Evolutionary conservation across 2,329 filamentous ascomycete genomes (phyloP), one percentile per base, ranked within the genome.

Genomic region (Clonostachys byssicola): DNA sequence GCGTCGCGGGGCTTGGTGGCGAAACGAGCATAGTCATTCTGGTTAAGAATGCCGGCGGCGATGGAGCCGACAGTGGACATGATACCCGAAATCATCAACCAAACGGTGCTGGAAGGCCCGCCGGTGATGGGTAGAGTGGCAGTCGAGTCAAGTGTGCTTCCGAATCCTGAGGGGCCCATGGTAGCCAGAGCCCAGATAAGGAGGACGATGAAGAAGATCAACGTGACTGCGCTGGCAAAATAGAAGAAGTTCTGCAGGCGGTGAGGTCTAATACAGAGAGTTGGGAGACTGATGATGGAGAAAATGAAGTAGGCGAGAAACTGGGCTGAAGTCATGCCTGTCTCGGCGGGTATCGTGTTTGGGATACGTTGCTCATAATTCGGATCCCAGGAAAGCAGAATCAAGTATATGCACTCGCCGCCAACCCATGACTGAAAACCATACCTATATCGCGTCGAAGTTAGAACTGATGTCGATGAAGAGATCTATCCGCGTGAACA

Each of bases 381-480:
- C 1, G 70, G 68, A 67, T 68, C 73, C 47, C 71, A 68, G 13
- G 66, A 61, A 3, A 55, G 51, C 10, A 68, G 56, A 30, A 58
- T 56, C 2, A 45, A 44, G n/a, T 41, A 23, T 5, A 57, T 49
- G 33, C 50, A 54, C 0, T 60, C 47, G 5, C 59, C 59, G 33
- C 59, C 59, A 0, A 56, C 56, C 54, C 55, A 59, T 8, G 61
- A 58, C 47, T 70, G 68, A 30, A 30, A 30, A 5, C 23, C 23
- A 30, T 30, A 30, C 23, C 23, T 30, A 30, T 30, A 30, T 30
- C 23, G 23, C 9, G 23, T 30, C 23, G 23, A 30, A 30, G 23
- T 30, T 10, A 30, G 23, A 10, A 30, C 8, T 30, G 23, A 10
- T 30, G 10, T 30, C 2, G 9, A 30, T 30, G 23, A 30, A 10